Percentiles rank a stretch among this genome's conserved stretches.
Conservation (phyloP, 768 basidiomycete species). For the Leucocoprinus sp. region DNA sequence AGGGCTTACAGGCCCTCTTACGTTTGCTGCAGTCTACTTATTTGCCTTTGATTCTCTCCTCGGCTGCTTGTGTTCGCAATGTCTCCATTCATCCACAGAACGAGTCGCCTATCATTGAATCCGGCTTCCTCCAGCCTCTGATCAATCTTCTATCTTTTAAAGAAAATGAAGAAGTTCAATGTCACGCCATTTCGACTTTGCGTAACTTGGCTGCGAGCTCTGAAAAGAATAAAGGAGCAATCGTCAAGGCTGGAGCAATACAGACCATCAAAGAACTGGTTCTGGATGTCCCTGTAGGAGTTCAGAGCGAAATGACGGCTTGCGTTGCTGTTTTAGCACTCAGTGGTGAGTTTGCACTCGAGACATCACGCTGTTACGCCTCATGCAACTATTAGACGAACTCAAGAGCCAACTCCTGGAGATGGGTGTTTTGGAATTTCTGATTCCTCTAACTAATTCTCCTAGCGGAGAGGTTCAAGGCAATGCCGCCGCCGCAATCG, state of each 20-base stretch:
- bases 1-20: conserved; percentile 85
- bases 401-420: conserved; percentile 94
- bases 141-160: conserved; percentile 97
- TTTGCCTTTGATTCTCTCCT: conserved; percentile 94
- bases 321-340: conserved; percentile 94
- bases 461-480: conserved; percentile 97
- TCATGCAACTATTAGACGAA: conserved; percentile 54
- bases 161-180: conserved; percentile 99
- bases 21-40: conserved; percentile 95
- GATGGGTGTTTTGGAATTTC: conserved; percentile 96
- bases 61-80: conserved; percentile 97
- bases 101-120: conserved; percentile 98
- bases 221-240: conserved; percentile 97
- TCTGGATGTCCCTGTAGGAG: conserved; percentile 88
- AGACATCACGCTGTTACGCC: not conserved
- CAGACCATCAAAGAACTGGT: conserved; percentile 96
- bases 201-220: conserved; percentile 94
- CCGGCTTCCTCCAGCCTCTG: conserved; percentile 91
- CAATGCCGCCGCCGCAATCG: conserved; percentile 95
- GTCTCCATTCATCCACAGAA: conserved; percentile 98
- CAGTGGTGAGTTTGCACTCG: conserved; percentile 57
- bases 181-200: conserved; percentile 96
- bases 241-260: conserved; percentile 95
- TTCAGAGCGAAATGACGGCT: conserved; percentile 99
- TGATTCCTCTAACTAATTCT: conserved; percentile 95